Percentiles rank a stretch among this genome's conserved stretches.
Conservation (phyloP, 1,284 basidiomycete species). For the Stereum hirsutum region DNA sequence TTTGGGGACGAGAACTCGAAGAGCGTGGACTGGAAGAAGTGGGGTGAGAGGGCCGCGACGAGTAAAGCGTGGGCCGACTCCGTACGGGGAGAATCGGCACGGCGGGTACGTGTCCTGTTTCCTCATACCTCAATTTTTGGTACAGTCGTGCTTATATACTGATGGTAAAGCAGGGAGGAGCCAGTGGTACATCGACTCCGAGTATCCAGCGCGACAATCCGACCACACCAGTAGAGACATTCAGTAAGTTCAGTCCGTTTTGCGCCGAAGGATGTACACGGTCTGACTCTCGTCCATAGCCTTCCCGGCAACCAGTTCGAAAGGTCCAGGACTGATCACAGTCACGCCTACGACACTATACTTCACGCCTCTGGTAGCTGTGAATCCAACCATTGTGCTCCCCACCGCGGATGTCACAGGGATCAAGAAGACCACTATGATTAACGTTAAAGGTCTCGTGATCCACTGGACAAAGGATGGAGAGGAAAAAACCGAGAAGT, state of each 20-base stretch:
- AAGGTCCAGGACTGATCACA: conserved; percentile 49
- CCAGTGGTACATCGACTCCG: too few relatives aligned
- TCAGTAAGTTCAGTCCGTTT: too few relatives aligned
- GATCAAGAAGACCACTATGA: conserved; percentile 46
- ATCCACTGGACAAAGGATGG: conserved; percentile 30
- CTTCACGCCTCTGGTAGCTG: conserved; percentile 46
- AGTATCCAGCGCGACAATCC: too few relatives aligned
- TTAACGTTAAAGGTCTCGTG: conserved; percentile 46
- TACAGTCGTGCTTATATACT: too few relatives aligned
- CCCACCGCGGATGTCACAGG: conserved; percentile 36
- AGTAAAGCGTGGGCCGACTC: conserved; percentile 34
- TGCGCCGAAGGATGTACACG: too few relatives aligned
- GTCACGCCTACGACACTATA: conserved; percentile 36
- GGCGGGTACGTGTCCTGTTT: not conserved
- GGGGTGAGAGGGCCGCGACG: conserved; percentile 34
- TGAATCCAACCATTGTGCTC: conserved; percentile 35
- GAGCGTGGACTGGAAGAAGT: conserved; percentile 44
- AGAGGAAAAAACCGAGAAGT: conserved; percentile 39
- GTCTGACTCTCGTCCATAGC: conserved; percentile 32
- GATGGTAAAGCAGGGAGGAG: too few relatives aligned
- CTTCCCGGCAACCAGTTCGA: conserved; percentile 49
- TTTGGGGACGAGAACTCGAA: too few relatives aligned
- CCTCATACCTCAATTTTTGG: too few relatives aligned
- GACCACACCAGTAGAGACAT: too few relatives aligned
- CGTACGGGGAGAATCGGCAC: too few relatives aligned